phyloP scores from a whole-genome alignment of 257 asterid species.

The Nicotiana obtusifolia region DNA sequence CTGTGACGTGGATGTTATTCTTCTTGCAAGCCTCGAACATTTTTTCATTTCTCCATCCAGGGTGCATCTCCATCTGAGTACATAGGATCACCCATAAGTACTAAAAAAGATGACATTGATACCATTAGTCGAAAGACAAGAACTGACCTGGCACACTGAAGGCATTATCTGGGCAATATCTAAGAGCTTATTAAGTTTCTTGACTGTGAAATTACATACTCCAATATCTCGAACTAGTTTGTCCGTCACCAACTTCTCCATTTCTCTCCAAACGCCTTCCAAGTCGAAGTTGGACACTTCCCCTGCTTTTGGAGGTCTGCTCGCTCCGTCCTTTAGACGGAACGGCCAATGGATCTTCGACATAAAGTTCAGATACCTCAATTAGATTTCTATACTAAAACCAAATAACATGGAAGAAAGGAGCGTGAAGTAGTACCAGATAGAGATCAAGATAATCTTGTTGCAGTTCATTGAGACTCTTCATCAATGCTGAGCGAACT shows the following conservation, averaged over 20 bases:
- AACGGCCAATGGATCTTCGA: conserved; percentile 71
- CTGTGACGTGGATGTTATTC: conserved; percentile 51
- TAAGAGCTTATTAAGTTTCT: conserved; percentile 44
- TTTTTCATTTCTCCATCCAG: conserved; percentile 82
- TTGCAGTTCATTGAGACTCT: conserved; percentile 51
- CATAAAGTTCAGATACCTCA: not conserved
- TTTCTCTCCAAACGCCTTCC: conserved; percentile 77
- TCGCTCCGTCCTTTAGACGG: conserved; percentile 53
- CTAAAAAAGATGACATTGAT: not conserved
- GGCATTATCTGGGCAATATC: conserved; percentile 49
- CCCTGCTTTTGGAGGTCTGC: conserved; percentile 47
- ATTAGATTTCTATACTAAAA: not conserved
- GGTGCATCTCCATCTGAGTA: conserved; percentile 79
- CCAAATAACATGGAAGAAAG: not conserved
- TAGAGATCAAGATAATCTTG: conserved; percentile 73
- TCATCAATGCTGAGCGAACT: conserved; percentile 55
- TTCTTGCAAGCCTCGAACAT: conserved; percentile 62
- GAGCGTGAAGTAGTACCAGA: conserved; percentile 28
- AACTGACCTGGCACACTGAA: conserved; percentile 61
- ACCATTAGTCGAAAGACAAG: not conserved
- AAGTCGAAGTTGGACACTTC: conserved; percentile 57
- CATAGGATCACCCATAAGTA: not conserved
- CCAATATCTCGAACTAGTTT: conserved; percentile 62
- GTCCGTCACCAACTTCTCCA: conserved; percentile 60
- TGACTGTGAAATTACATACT: conserved; percentile 48